Conservation (phyloP, 1,284 basidiomycete genomes). For the Ganoderma lingzhi region DNA sequence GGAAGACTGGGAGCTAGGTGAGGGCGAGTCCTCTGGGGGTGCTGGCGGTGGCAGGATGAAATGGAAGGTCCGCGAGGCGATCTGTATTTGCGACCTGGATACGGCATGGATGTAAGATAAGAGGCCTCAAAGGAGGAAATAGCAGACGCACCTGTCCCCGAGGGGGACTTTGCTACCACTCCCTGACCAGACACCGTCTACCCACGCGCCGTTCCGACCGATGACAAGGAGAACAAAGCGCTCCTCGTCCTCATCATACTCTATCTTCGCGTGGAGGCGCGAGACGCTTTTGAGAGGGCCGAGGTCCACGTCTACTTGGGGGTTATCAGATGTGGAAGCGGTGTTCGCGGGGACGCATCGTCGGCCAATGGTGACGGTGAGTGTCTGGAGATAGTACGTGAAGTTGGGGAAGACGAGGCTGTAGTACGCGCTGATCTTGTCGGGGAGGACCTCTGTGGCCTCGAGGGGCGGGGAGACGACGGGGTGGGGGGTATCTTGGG, state of each 20-base stretch:
- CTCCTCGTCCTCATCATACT: constrained; percentile 88
- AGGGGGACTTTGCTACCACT: constrained; percentile 87
- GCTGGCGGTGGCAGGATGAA: constrained; percentile 89
- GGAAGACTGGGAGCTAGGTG: constrained; percentile 73
- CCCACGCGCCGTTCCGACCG: constrained; percentile 97
- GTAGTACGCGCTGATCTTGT: constrained; percentile 92
- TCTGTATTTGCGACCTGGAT: constrained; percentile 94
- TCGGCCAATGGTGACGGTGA: constrained; percentile 68
- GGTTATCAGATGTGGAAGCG: constrained; percentile 51
- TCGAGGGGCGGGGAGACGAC: constrained; percentile 45
- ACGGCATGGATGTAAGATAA: constrained; percentile 24
- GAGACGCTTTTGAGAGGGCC: constrained; percentile 98
- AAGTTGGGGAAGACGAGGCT: constrained; percentile 93
- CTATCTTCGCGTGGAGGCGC: constrained; percentile 94
- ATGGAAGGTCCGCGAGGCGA: constrained; percentile 96
- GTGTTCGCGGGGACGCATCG: constrained; percentile 49
- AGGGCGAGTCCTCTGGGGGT: constrained; percentile 77
- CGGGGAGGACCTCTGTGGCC: constrained; percentile 48
- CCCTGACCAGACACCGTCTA: constrained; percentile 94
- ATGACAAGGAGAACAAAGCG: constrained; percentile 92
- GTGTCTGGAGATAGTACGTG: constrained; percentile 71
- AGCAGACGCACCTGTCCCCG: constrained; percentile 72
- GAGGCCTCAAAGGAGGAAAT: neutral
- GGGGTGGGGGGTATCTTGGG: constrained; percentile 43
- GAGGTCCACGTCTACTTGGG: constrained; percentile 91